Conservation (phyloP, 73 alveolate genomes). For the Effrenium voratum region DNA sequence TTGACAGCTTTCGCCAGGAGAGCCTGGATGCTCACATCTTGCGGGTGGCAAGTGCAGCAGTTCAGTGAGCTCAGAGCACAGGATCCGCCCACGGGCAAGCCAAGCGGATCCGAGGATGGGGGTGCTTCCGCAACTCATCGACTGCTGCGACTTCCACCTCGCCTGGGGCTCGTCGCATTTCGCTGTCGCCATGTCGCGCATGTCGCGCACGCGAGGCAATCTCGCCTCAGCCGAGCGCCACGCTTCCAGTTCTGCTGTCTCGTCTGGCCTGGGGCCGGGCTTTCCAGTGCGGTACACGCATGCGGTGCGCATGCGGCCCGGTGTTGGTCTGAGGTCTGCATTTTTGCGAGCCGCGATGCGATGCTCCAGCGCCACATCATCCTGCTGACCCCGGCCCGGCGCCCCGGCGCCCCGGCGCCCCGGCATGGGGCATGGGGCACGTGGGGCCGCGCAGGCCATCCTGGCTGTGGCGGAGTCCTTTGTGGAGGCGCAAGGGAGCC, state of each 20-base stretch:
- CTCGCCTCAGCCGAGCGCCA: background rate
- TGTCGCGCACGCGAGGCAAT: background rate
- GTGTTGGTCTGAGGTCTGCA: constrained; percentile 15
- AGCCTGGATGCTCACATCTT: background rate
- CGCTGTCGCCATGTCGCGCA: no score
- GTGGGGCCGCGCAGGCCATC: background rate
- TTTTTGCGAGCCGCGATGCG: constrained; percentile 13
- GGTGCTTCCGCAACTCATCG: constrained; percentile 9
- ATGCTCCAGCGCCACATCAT: constrained; percentile 13
- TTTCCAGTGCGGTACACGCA: background rate
- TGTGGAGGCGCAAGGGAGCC: background rate
- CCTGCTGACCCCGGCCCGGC: constrained; percentile 1
- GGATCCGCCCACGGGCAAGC: no score
- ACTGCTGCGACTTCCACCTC: constrained; percentile 45
- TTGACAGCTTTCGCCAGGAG: no score
- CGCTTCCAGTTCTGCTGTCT: constrained; percentile 41
- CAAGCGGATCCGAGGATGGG: constrained; percentile 17
- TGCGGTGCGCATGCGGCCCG: background rate
- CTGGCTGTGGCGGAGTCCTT: constrained; percentile 28
- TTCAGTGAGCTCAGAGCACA: background rate
- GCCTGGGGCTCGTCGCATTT: background rate
- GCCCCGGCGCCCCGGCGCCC: no score
- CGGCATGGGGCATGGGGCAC: no score
- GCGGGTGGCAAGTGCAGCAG: constrained; percentile 21
- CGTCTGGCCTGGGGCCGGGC: background rate